Evolutionary conservation across 352 stramenopile species (phyloP).

Genomic region (Globisporangium parvum): DNA sequence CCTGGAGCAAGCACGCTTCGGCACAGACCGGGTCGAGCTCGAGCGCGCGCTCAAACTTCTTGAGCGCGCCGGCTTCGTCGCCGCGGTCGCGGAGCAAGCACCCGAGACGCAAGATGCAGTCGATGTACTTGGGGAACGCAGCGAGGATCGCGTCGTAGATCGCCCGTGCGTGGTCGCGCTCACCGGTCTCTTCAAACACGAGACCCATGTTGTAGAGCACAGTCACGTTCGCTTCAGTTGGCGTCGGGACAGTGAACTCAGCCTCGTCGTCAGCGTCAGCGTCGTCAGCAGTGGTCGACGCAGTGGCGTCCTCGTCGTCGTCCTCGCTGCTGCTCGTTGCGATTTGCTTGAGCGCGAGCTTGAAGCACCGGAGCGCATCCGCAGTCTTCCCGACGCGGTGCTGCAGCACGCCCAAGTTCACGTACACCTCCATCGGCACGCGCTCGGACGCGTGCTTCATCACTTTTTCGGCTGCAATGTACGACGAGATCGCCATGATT

Average conservation of each 20-base stretch:
- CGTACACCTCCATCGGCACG: slow-evolving; percentile 81
- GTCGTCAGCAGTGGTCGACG: slow-evolving; percentile 14
- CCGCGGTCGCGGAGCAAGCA: slow-evolving; percentile 93
- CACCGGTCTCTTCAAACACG: slow-evolving; percentile 91
- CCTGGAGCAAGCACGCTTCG: slow-evolving; percentile 92
- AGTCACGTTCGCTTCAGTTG: slow-evolving; percentile 82
- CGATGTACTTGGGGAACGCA: slow-evolving; percentile 92
- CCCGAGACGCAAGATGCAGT: slow-evolving; percentile 91
- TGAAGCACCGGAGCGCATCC: slow-evolving; percentile 91
- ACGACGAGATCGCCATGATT: slow-evolving; percentile 87
- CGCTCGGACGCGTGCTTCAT: slow-evolving; percentile 78
- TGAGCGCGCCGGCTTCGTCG: slow-evolving; percentile 82
- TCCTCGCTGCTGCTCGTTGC: slow-evolving; percentile 16
- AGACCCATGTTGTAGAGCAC: slow-evolving; percentile 96
- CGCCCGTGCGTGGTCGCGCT: slow-evolving; percentile 85
- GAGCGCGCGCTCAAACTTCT: slow-evolving; percentile 92
- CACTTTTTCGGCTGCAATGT: slow-evolving; percentile 84
- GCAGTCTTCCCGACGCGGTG: slow-evolving; percentile 83
- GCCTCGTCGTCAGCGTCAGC: slow-evolving; percentile 31
- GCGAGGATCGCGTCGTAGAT: slow-evolving; percentile 93
- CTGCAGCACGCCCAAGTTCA: slow-evolving; percentile 79
- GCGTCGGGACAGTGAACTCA: slow-evolving; percentile 31
- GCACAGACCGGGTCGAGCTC: slow-evolving; percentile 88
- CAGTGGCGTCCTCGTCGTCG: slow-evolving; percentile 15
- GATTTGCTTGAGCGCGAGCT: slow-evolving; percentile 60